phyloP scores from a whole-genome alignment of 2,329 filamentous ascomycete species.

The Beauveria sp. region DNA sequence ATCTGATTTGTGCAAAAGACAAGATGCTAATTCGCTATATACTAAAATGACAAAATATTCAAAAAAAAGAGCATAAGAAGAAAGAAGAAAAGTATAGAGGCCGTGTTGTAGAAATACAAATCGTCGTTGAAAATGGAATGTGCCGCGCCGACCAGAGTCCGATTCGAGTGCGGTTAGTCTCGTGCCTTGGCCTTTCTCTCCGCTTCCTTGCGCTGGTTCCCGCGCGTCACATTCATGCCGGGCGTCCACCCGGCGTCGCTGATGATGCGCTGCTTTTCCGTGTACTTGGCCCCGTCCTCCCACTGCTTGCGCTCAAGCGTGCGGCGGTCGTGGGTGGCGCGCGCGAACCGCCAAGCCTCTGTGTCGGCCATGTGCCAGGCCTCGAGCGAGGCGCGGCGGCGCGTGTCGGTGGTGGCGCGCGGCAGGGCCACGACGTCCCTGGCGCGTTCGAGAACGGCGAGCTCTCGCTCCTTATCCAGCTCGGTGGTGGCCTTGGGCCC shows the following conservation, averaged over 20 bases:
- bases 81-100: not conserved
- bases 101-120: not conserved
- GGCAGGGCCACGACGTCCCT: constrained; percentile 43
- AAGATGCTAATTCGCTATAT: not conserved
- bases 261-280: constrained; percentile 10
- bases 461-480: constrained; percentile 44
- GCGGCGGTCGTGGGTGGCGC: constrained; percentile 57
- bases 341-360: constrained; percentile 68
- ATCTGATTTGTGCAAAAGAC: not conserved
- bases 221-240: constrained; percentile 24
- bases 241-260: constrained; percentile 7
- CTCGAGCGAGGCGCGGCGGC: constrained; percentile 48
- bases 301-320: constrained; percentile 57
- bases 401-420: constrained; percentile 35
- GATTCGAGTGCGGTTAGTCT: not conserved
- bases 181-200: constrained; percentile 19
- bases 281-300: constrained; percentile 62
- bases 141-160: not conserved
- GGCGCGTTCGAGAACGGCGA: constrained; percentile 38
- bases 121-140: not conserved
- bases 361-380: constrained; percentile 65
- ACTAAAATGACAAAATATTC: not conserved
- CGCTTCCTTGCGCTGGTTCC: constrained; percentile 28
- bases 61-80: not conserved
- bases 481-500: constrained; percentile 44